Evolutionary conservation across 768 basidiomycete genomes (phyloP).

Genomic region (Leucocoprinus sp.): DNA sequence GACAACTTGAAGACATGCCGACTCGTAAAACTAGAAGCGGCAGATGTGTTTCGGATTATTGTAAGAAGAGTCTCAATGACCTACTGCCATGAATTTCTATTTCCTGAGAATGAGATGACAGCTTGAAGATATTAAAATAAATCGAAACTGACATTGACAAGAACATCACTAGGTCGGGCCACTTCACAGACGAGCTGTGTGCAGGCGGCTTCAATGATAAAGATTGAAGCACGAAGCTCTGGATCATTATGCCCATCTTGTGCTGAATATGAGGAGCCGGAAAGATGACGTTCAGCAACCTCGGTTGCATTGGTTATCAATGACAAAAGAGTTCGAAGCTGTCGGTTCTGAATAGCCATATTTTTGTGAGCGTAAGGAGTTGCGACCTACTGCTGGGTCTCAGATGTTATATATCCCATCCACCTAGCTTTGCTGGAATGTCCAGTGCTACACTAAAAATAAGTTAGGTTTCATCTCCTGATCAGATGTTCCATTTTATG

Average conservation of each 20-base stretch:
- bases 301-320: constrained; percentile 16
- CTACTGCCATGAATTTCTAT: constrained; percentile 14
- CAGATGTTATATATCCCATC: no score
- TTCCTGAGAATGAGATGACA: background rate
- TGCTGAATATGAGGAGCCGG: constrained; percentile 16
- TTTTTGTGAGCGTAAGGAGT: background rate
- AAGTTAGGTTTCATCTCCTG: no score
- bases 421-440: no score
- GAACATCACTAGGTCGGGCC: constrained; percentile 22
- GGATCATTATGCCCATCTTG: constrained; percentile 22
- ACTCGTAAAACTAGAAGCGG: constrained; percentile 20
- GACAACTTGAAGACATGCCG: constrained; percentile 26
- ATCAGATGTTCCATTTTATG: no score
- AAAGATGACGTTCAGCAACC: constrained; percentile 22
- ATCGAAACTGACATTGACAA: constrained; percentile 19
- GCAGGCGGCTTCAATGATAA: constrained; percentile 27
- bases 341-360: constrained; percentile 1
- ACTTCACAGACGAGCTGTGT: constrained; percentile 24
- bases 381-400: background rate
- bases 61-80: background rate
- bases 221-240: constrained; percentile 22
- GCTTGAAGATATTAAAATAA: background rate
- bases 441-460: no score
- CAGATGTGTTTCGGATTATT: background rate
- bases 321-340: constrained; percentile 15